Base-by-base conservation (phyloP, 78 protist genomes). In the slime mould (Dictyostelium discoideum) region DNA sequence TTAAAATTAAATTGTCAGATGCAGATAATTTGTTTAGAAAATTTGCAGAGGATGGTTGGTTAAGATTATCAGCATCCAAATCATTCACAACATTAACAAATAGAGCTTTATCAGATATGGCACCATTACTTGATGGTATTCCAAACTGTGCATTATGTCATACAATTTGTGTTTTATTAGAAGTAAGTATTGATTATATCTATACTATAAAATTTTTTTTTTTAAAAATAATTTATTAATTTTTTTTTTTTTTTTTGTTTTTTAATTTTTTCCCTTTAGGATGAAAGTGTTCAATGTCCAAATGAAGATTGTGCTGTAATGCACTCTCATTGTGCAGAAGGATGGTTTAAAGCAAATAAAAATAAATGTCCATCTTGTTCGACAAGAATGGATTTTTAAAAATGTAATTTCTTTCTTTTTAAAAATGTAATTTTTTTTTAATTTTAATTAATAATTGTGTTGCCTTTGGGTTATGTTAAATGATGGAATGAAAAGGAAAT, bases 11-110 rank as follows among this genome's bases (percentile, higher is more conserved):
- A 46, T 26, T 67, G n/a, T n/a, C 92, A 29, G 84, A 89, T 44
- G 82, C 87, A 42, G 94, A 89, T 46, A 18, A 0, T 22, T 24
- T 9, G 1, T 54, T 89, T 3, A 5, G 50, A 42, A 26, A 24
- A 67, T 81, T 89, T 32, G 81, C 63, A 13, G 82, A 80, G 39
- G 94, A 89, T 67, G 87, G 87, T 80, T 89, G 94, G 94, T 48
- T 89, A 39, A 78, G 42, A 39, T 65, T 26, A 2, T 67, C 87
- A 6, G 50, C 11, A 20, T 32, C 60, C 11, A 63, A 48, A 32
- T 40, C 74, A 14, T 10, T 13, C 16, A 46, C 46, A 1, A 80
- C 94, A 20, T 74, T 89, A 6, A 3, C 84, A 2, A 80, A 78
- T 16, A 78, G 94, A 81, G 54, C 86, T 8, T 20, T 89, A 3